Percentiles rank a stretch among this genome's conserved stretches.
These are phyloP conservation scores for Lactarius indigo DNA, from an alignment of 768 basidiomycete genomes.

Conservation along the genomic window DNA sequence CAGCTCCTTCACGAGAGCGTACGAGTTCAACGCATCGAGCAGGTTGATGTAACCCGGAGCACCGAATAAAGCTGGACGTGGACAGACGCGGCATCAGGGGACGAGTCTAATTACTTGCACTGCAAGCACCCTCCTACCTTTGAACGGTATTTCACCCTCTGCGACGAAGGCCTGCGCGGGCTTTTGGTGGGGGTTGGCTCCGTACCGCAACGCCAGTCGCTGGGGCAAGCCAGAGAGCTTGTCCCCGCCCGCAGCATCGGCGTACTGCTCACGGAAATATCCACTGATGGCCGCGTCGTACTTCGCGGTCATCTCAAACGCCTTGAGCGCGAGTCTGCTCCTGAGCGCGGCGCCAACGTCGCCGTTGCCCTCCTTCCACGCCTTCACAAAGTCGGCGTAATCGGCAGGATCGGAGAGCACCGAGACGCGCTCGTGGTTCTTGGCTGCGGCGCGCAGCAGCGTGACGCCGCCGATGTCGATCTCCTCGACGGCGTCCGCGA, in stretches of 20 bases:
- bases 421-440: slow-evolving; percentile 92
- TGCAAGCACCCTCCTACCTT: slow-evolving; percentile 47
- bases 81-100: slow-evolving; percentile 7
- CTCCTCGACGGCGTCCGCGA: slow-evolving; percentile 93
- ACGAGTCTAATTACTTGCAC: not conserved
- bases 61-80: slow-evolving; percentile 69
- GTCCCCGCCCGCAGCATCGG: slow-evolving; percentile 69
- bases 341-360: slow-evolving; percentile 68
- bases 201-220: slow-evolving; percentile 84
- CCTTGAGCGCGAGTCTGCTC: slow-evolving; percentile 87
- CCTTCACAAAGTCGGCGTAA: slow-evolving; percentile 75
- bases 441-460: slow-evolving; percentile 93
- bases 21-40: slow-evolving; percentile 95
- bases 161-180: slow-evolving; percentile 95
- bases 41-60: slow-evolving; percentile 99
- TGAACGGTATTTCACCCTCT: slow-evolving; percentile 88
- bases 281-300: slow-evolving; percentile 96
- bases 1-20: slow-evolving; percentile 91
- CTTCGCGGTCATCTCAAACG: slow-evolving; percentile 92
- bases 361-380: slow-evolving; percentile 72
- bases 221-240: slow-evolving; percentile 70
- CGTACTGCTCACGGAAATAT: slow-evolving; percentile 96
- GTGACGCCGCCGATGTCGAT: slow-evolving; percentile 99
- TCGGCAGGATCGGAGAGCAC: slow-evolving; percentile 88
- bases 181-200: slow-evolving; percentile 98